Base-by-base conservation (phyloP, 2,329 filamentous ascomycete genomes). In the Pestalotiopsis sp. region DNA sequence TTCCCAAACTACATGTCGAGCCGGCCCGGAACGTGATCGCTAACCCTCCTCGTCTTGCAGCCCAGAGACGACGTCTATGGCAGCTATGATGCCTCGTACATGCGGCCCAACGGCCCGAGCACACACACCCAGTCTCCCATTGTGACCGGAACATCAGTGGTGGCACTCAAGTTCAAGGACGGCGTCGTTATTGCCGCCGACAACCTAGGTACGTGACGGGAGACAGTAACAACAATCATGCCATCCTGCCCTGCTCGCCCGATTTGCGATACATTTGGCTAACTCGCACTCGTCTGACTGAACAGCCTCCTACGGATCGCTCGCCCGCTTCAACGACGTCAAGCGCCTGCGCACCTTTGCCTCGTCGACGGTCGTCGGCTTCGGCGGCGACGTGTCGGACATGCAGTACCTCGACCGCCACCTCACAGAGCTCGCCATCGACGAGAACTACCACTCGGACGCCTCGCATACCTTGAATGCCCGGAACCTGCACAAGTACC, bases 341-440 rank as follows among this genome's bases (percentile, higher is more conserved):
- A 97, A 98, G 84, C 94, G 96, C 78, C 91, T 99, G 73, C 94
- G 94, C 75, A 88, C 90, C 75, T 98, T 98, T 82, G 93, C 94
- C 82, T 86, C 90, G 72, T 89, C 91, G 72, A 91, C 94, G 38
- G 88, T 98, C 69, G 87, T 99, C 77, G 96, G 96, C 76, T 97
- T 98, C 83, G 94, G 94, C 80, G 96, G 96, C 80, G 96, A 99
- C 84, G 91, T 99, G 75, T 97, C 93, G 72, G 96, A 99, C 85
- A 98, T 99, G 96, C 96, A 99, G 85, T 97, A 97, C 85, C 90
- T 99, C 73, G 92, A 97, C 88, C 91, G 96, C 74, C 89, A 97
- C 77, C 91, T 99, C 74, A 91, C 88, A 77, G 92, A 93, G 71
- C 91, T 98, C 75, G 90, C 92, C 79, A 94, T 97, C 80, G 88